Conservation (phyloP, 2,329 filamentous ascomycete genomes). For the Ophiostoma tasmaniense region DNA sequence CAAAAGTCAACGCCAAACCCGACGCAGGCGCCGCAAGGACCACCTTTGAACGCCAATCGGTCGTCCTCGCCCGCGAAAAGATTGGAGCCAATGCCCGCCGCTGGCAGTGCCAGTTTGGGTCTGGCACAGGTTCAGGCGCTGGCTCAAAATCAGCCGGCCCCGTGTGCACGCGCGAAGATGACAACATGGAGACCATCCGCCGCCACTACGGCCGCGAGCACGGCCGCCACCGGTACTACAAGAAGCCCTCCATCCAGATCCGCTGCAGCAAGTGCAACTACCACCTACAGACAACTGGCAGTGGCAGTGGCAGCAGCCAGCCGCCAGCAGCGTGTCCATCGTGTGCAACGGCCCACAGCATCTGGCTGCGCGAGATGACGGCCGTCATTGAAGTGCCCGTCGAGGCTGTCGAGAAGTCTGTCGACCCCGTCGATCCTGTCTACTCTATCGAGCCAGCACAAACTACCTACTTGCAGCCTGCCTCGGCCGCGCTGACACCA, state of each 20-base stretch:
- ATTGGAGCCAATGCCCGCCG: conserved; percentile 14
- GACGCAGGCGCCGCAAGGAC: background rate
- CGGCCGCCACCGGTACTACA: conserved; percentile 19
- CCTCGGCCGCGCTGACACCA: background rate
- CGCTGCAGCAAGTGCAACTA: conserved; percentile 15
- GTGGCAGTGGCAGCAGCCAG: background rate
- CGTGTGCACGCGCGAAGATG: conserved; percentile 20
- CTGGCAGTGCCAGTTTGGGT: conserved; percentile 20
- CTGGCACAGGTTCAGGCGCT: background rate
- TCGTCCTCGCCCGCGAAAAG: conserved; percentile 18
- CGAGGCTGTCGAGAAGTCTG: background rate
- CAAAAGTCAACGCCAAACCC: background rate
- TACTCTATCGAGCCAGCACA: background rate
- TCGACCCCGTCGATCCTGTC: too few relatives aligned
- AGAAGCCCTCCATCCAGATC: conserved; percentile 9
- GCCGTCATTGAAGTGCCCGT: conserved; percentile 18
- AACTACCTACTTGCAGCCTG: background rate
- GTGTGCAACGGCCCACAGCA: conserved; percentile 8
- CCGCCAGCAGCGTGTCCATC: conserved; percentile 12
- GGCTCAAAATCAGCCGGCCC: background rate
- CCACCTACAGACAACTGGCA: background rate
- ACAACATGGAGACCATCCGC: conserved; percentile 20
- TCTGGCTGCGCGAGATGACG: conserved; percentile 19
- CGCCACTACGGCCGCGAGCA: conserved; percentile 22
- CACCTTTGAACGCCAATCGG: conserved; percentile 14